These are phyloP conservation scores for Thymus quinquecostatus DNA, from an alignment of 257 asterid species.

Conservation along the genomic window DNA sequence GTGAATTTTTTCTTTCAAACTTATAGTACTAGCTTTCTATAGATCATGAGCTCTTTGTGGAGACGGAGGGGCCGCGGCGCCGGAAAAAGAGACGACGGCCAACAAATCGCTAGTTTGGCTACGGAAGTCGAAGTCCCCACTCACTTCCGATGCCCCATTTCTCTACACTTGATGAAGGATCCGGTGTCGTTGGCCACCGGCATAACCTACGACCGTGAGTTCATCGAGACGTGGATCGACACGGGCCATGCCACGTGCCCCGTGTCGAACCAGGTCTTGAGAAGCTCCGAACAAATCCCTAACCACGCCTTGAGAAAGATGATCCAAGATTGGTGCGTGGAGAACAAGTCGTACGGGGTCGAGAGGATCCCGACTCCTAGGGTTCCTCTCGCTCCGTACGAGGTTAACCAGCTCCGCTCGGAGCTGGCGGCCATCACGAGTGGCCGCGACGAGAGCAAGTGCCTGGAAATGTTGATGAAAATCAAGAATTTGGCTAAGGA, in stretches of 20 bases:
- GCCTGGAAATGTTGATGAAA: constrained; percentile 46
- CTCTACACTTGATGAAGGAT: constrained; percentile 63
- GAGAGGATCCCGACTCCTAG: constrained; percentile 86
- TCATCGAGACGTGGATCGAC: constrained; percentile 63
- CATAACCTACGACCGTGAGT: constrained; percentile 61
- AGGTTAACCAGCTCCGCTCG: constrained; percentile 47
- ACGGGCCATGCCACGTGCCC: constrained; percentile 49
- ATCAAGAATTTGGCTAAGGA: constrained; percentile 55
- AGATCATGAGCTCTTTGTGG: constrained; percentile 45
- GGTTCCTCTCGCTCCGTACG: constrained; percentile 46
- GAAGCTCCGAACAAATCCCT: constrained; percentile 51
- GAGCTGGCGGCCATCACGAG: constrained; percentile 37
- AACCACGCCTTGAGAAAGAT: constrained; percentile 66
- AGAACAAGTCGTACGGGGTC: constrained; percentile 60
- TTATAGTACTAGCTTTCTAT: neutral
- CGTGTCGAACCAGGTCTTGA: constrained; percentile 55
- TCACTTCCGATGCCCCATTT: constrained; percentile 59
- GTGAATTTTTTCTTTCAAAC: neutral
- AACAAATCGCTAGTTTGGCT: neutral
- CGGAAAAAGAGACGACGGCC: constrained; percentile 27
- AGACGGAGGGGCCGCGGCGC: constrained; percentile 34
- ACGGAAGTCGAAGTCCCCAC: constrained; percentile 41
- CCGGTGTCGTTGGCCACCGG: constrained; percentile 65
- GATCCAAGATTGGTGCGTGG: constrained; percentile 91
- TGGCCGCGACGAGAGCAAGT: constrained; percentile 31